Percentiles rank a stretch among this genome's conserved stretches.
phyloP scores from a whole-genome alignment of 345 rosid genomes.

The Eucalyptus brandiana region DNA sequence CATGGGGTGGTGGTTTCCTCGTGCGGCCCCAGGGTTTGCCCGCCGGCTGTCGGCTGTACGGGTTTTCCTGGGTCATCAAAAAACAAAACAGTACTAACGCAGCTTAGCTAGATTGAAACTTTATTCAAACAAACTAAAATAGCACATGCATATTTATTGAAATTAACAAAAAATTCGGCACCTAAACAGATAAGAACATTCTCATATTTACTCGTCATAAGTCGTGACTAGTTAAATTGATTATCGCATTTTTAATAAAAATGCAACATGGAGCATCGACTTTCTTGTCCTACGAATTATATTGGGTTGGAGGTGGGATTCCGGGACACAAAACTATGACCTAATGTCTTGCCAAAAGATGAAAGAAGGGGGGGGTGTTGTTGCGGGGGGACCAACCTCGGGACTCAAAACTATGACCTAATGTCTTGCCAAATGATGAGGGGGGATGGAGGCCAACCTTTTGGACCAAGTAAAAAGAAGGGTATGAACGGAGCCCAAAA shows the following conservation, averaged over 20 bases:
- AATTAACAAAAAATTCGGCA: not conserved
- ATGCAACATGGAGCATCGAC: not conserved
- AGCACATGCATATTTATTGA: not conserved
- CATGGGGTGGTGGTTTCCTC: too few relatives aligned
- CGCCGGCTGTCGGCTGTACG: too few relatives aligned
- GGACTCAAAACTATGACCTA: not conserved
- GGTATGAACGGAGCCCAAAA: not conserved
- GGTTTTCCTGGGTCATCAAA: too few relatives aligned
- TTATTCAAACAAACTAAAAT: not conserved
- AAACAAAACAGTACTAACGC: accelerated
- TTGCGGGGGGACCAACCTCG: too few relatives aligned
- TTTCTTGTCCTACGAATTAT: not conserved
- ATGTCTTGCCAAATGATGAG: not conserved
- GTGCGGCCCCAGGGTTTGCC: too few relatives aligned
- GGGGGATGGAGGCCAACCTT: not conserved
- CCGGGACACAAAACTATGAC: not conserved
- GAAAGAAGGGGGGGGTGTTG: too few relatives aligned
- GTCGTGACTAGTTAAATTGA: not conserved
- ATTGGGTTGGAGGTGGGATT: not conserved
- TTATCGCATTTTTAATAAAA: not conserved
- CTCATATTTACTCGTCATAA: not conserved
- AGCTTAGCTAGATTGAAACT: not conserved
- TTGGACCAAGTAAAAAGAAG: not conserved
- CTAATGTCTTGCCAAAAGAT: not conserved
- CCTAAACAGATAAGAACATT: not conserved